Conservation (phyloP, 208 protist genomes). For the Kentomonas sorsogonicus region DNA sequence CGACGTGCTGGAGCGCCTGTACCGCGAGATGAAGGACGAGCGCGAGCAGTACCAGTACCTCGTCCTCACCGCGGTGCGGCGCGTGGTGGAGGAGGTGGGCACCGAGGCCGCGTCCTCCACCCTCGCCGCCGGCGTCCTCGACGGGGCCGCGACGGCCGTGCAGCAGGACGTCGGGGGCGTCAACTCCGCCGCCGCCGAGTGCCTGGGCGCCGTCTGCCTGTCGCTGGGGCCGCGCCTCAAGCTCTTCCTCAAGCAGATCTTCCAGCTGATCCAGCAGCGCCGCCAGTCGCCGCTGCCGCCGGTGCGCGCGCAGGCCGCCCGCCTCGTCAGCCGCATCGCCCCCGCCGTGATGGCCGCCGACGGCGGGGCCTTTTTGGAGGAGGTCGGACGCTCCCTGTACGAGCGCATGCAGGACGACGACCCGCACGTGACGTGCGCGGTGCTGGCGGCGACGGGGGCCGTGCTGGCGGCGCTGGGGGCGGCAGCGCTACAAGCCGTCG, state of each 20-base stretch:
- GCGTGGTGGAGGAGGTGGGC: slow-evolving; percentile 66
- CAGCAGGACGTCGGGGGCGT: slow-evolving; percentile 94
- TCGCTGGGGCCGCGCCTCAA: slow-evolving; percentile 90
- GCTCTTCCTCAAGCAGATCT: slow-evolving; percentile 94
- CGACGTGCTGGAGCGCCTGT: slow-evolving; percentile 92
- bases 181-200: slow-evolving; percentile 81
- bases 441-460: slow-evolving; percentile 94
- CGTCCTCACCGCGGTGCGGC: slow-evolving; percentile 92
- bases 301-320: slow-evolving; percentile 95
- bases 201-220: slow-evolving; percentile 94
- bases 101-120: slow-evolving; percentile 88
- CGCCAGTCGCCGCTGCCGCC: slow-evolving; percentile 93
- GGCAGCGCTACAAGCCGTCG: slow-evolving; percentile 93
- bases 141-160: slow-evolving; percentile 96
- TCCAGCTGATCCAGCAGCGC: slow-evolving; percentile 95
- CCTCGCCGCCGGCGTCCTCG: slow-evolving; percentile 94
- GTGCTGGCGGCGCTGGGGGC: slow-evolving; percentile 97
- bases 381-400: slow-evolving; percentile 96
- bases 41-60: slow-evolving; percentile 96
- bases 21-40: slow-evolving; percentile 98
- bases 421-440: slow-evolving; percentile 95
- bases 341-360: slow-evolving; percentile 92
- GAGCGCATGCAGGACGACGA: slow-evolving; percentile 98
- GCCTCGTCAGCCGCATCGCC: slow-evolving; percentile 95
- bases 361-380: slow-evolving; percentile 91